Percentiles rank a stretch among this genome's conserved stretches.
phyloP scores from a whole-genome alignment of 1,139 yeast species.

The Chernovozyma aurita region DNA sequence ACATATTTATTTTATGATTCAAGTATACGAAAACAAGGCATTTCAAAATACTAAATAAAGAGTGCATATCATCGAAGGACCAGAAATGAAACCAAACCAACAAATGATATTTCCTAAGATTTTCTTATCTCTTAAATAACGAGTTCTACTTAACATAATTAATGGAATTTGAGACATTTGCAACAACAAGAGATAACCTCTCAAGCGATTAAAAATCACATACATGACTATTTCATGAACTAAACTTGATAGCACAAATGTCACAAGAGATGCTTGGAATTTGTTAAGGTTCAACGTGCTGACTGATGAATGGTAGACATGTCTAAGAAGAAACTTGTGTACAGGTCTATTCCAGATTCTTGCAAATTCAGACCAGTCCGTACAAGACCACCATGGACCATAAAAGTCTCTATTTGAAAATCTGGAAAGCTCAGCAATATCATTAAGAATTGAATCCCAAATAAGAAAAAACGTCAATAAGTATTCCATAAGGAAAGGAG shows the following conservation, averaged over 20 bases:
- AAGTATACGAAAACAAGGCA: too few species aligned
- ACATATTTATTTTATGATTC: too few species aligned
- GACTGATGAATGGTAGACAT: conserved; percentile 89
- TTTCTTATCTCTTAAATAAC: conserved; percentile 47
- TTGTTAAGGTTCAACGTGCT: conserved; percentile 69
- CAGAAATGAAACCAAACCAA: conserved; percentile 89
- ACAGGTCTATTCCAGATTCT: conserved; percentile 95
- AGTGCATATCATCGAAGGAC: conserved; percentile 87
- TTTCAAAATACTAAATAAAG: conserved; percentile 78
- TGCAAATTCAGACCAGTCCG: conserved; percentile 91
- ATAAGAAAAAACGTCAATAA: conserved; percentile 79
- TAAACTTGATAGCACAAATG: conserved; percentile 76
- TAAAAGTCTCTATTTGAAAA: conserved; percentile 92
- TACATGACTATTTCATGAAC: conserved; percentile 93
- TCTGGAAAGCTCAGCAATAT: conserved; percentile 78
- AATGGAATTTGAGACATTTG: conserved; percentile 85
- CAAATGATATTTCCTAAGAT: conserved; percentile 77
- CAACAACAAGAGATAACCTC: conserved; percentile 74
- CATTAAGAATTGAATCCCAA: conserved; percentile 91
- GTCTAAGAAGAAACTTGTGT: conserved; percentile 84
- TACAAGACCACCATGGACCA: conserved; percentile 97
- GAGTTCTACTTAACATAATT: conserved; percentile 49
- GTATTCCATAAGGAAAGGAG: conserved; percentile 73
- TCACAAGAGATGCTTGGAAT: conserved; percentile 65
- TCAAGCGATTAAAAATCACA: conserved; percentile 70